Base-by-base conservation (phyloP, 1,284 basidiomycete genomes). In the Schizopora paradoxa region DNA sequence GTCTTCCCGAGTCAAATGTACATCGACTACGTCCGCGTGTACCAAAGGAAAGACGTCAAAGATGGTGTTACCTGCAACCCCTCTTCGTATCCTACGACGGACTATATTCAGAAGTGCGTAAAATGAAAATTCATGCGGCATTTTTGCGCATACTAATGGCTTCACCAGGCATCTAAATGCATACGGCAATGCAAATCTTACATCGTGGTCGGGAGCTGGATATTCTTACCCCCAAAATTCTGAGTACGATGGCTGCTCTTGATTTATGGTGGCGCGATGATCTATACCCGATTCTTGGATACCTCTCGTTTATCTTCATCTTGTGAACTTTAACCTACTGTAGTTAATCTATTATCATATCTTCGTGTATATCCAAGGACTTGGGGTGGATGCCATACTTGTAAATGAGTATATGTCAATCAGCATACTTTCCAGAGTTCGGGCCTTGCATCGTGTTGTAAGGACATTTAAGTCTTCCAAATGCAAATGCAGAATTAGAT, bases 21-120 rank as follows among this genome's bases (percentile, higher is more conserved):
- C 52, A 63, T 90, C 45, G 86, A 90, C 60, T 89, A 89, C 53
- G 71, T 90, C 13, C 79, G 86, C 27, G 70, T 90, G 35, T 90
- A 90, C 54, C 86, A 90, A 62, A 73, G 82, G 21, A 59, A 74
- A 45, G 82, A 74, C 19, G 60, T 74, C 25, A 64, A 68, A 58
- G 68, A 79, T 41, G 77, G 74, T 4, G 53, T 82, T 35, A 74
- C 73, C 1, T 89, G 86, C 54, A 65, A 81, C 58, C 86, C 86
- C 13, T 62, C 76, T 3, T 68, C 64, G 28, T 69, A 74, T 51
- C 86, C 86, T 1, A 89, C 72, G 2, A 41, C 59, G 10, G 59
- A 68, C 34, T 74, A 74, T 51, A 74, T 74, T 56, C 59, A 65
- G 18, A 55, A 55, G 68, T 70, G 52, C 23, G 60, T 53, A 16